A percentile compares a stretch with the other conserved stretches of the same genome.
These are phyloP conservation scores for Combretum micranthum DNA, from an alignment of 345 rosid genomes.

Conservation along the genomic window DNA sequence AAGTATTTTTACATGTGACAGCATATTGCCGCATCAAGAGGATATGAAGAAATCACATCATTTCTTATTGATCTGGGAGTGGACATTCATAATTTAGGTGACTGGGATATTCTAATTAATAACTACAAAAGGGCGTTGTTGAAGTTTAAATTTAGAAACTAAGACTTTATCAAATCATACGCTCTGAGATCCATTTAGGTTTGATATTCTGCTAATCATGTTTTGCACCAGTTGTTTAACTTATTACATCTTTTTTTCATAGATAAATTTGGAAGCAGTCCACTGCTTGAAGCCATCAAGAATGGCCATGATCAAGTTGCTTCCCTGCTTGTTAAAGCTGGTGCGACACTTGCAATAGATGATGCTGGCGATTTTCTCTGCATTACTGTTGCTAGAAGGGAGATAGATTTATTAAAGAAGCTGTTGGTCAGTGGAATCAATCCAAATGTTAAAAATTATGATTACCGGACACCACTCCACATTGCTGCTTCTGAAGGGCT, in stretches of 20 bases:
- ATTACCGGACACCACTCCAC: constrained; percentile 70
- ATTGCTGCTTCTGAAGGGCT: constrained; percentile 74
- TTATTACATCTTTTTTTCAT: too few relatives aligned
- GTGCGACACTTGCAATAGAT: constrained; percentile 47
- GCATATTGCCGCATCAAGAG: constrained; percentile 81
- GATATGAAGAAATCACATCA: constrained; percentile 51
- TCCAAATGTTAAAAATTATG: constrained; percentile 67
- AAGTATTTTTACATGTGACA: constrained; percentile 15
- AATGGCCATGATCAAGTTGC: constrained; percentile 58
- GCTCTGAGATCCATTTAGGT: too few relatives aligned
- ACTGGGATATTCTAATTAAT: not conserved
- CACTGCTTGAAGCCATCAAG: constrained; percentile 76
- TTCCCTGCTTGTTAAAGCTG: constrained; percentile 45
- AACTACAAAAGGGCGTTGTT: not conserved
- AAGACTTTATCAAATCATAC: too few relatives aligned
- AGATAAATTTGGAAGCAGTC: constrained; percentile 72
- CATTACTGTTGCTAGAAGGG: constrained; percentile 44
- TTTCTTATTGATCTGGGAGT: constrained; percentile 61
- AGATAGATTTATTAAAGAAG: constrained; percentile 50
- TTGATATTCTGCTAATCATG: too few relatives aligned
- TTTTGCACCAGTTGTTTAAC: too few relatives aligned
- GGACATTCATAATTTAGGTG: constrained; percentile 42
- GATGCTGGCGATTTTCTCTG: constrained; percentile 69
- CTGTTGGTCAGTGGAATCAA: constrained; percentile 49
- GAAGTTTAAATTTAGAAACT: too few relatives aligned